Percentiles rank a stretch among this genome's conserved stretches.
phyloP scores from a whole-genome alignment of 2,329 filamentous ascomycete genomes.

The Nemania sp. region DNA sequence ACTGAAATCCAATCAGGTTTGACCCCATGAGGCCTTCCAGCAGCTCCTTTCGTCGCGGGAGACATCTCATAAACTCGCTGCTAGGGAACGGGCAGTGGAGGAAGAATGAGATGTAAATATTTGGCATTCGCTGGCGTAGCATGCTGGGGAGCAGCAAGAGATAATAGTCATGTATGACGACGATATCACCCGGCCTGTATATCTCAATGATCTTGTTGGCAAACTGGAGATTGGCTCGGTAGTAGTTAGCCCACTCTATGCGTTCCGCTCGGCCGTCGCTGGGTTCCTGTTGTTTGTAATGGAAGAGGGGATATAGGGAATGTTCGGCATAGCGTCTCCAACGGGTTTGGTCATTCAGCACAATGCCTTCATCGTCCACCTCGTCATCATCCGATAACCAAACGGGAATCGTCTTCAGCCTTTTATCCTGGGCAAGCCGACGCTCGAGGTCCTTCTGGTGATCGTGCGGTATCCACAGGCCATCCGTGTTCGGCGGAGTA shows the following conservation, averaged over 20 bases:
- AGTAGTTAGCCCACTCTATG: slow-evolving; percentile 89
- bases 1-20: slow-evolving; percentile 94
- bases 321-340: slow-evolving; percentile 93
- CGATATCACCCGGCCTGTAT: slow-evolving; percentile 90
- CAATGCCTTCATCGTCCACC: slow-evolving; percentile 66
- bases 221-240: slow-evolving; percentile 89
- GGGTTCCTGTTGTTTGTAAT: slow-evolving; percentile 94
- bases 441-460: slow-evolving; percentile 76
- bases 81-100: slow-evolving; percentile 94
- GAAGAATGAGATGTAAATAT: slow-evolving; percentile 94
- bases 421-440: slow-evolving; percentile 72
- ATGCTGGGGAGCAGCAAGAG: slow-evolving; percentile 87
- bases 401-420: slow-evolving; percentile 81
- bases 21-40: slow-evolving; percentile 87
- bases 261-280: slow-evolving; percentile 82
- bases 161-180: slow-evolving; percentile 94
- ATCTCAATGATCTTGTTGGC: slow-evolving; percentile 85
- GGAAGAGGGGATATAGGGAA: slow-evolving; percentile 89
- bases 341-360: slow-evolving; percentile 78
- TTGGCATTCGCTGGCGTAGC: slow-evolving; percentile 81
- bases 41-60: slow-evolving; percentile 86
- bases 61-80: slow-evolving; percentile 90
- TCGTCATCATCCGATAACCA: slow-evolving; percentile 84
- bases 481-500: slow-evolving; percentile 66
- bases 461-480: slow-evolving; percentile 69